phyloP scores from a whole-genome alignment of 345 rosid genomes.

The rapeseed (Brassica napus) region Da-Ae NC_063442.1:44735501-44736000 shows the following conservation, averaged over 20 bases:
- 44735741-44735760: background rate
- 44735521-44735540: background rate
- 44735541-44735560: background rate
- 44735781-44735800: constrained; percentile 5
- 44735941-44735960: background rate
- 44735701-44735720: constrained; percentile 21
- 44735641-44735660: background rate
- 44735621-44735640: background rate
- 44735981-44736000: background rate
- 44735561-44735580: background rate
- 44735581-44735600: background rate
- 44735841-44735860: background rate
- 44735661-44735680: constrained; percentile 28
- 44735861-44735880: background rate
- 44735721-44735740: constrained; percentile 20
- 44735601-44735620: background rate
- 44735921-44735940: too few relatives aligned
- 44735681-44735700: constrained; percentile 16
- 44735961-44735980: background rate
- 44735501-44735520: background rate
- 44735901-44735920: background rate
- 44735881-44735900: background rate
- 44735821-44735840: background rate
- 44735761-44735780: background rate
- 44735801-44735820: background rate